A percentile compares a stretch with the other conserved stretches of the same genome.
Evolutionary conservation across 2,329 filamentous ascomycete species (phyloP).

Genomic region (Chrysoporthe austroafricana): DNA sequence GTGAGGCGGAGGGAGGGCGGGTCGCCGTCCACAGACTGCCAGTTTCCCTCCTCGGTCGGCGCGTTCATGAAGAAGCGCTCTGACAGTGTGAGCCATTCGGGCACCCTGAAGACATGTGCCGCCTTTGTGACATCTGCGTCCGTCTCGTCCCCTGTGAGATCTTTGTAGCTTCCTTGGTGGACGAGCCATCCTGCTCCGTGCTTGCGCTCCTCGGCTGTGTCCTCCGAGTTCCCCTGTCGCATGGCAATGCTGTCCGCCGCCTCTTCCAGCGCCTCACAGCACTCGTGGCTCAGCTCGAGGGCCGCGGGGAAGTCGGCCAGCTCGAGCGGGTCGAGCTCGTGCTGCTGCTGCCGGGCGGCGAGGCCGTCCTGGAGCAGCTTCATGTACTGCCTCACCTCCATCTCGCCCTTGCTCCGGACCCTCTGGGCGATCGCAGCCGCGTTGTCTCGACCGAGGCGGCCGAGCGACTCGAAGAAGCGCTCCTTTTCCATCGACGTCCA

Average conservation of each 20-base stretch:
- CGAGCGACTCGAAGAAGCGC: conserved; percentile 67
- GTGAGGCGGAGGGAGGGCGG: conserved; percentile 74
- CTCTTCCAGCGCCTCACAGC: conserved; percentile 67
- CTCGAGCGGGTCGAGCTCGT: conserved; percentile 44
- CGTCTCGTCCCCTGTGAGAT: conserved; percentile 27
- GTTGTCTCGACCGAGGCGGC: conserved; percentile 66
- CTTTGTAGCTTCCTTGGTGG: conserved; percentile 39
- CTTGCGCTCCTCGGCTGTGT: conserved; percentile 59
- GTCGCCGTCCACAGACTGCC: conserved; percentile 61
- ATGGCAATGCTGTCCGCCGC: conserved; percentile 68
- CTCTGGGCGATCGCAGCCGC: conserved; percentile 63
- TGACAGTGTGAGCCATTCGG: conserved; percentile 66
- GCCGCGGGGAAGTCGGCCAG: conserved; percentile 69
- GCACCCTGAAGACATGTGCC: conserved; percentile 56
- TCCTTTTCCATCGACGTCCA: conserved; percentile 78
- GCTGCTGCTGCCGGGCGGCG: conserved; percentile 43
- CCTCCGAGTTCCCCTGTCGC: conserved; percentile 67
- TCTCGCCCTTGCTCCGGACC: conserved; percentile 71
- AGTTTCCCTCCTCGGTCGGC: conserved; percentile 65
- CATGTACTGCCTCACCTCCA: conserved; percentile 76
- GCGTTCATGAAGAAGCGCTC: conserved; percentile 77
- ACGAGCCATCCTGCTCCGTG: conserved; percentile 73
- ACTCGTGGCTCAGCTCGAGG: conserved; percentile 69
- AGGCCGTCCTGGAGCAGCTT: conserved; percentile 59
- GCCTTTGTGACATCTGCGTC: conserved; percentile 22